Conservation (phyloP, 2,329 filamentous ascomycete genomes). For the Aschersonia sp. region DNA sequence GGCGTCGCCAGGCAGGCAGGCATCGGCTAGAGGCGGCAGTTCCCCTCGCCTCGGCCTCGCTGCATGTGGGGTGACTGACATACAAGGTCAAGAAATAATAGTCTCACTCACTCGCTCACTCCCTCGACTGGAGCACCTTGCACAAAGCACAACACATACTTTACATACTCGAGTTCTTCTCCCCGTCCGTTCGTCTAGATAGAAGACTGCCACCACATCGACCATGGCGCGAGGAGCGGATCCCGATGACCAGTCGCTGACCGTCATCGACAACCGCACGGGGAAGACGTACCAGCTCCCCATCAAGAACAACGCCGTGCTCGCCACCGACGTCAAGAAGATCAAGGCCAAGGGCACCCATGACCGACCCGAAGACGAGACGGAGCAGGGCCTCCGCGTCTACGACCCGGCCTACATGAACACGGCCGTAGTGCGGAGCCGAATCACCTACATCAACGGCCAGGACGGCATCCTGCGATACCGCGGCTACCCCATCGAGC, state of each 20-base stretch:
- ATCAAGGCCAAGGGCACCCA: slow-evolving; percentile 20
- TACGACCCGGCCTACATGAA: slow-evolving; percentile 39
- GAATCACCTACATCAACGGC: slow-evolving; percentile 38
- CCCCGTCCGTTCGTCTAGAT: too few relatives aligned
- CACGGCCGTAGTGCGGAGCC: slow-evolving; percentile 33
- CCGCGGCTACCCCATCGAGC: slow-evolving; percentile 35
- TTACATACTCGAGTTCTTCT: too few relatives aligned
- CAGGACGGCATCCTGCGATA: slow-evolving; percentile 35
- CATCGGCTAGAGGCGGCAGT: too few relatives aligned
- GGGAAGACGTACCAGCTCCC: slow-evolving; percentile 32
- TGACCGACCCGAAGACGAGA: slow-evolving; percentile 29
- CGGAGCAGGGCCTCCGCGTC: slow-evolving; percentile 31
- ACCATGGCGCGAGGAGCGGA: slow-evolving; percentile 4
- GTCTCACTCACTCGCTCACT: too few relatives aligned
- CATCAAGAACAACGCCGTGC: slow-evolving; percentile 33
- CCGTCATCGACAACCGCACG: slow-evolving; percentile 34
- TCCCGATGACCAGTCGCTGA: slow-evolving; percentile 17
- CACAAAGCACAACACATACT: too few relatives aligned
- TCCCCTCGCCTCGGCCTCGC: too few relatives aligned
- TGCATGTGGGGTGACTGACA: too few relatives aligned
- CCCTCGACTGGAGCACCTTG: too few relatives aligned
- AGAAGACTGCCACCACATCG: too few relatives aligned
- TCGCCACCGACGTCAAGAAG: slow-evolving; percentile 35
- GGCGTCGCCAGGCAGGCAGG: too few relatives aligned
- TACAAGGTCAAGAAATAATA: too few relatives aligned